Evolutionary conservation across 192 early-diverging fungal genomes (phyloP).

Genomic region (Neocallimastix lanati): DNA sequence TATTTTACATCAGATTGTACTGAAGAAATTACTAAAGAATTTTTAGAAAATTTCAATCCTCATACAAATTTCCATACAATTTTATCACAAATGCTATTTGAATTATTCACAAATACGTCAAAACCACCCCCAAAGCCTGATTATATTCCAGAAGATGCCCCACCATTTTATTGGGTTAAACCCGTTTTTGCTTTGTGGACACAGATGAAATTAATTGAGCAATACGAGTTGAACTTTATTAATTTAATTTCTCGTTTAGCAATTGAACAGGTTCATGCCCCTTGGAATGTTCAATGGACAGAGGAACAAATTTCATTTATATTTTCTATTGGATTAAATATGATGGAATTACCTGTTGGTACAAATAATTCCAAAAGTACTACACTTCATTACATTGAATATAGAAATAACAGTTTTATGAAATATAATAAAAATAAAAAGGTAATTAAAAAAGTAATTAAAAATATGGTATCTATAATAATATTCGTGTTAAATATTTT

Average conservation of each 20-base stretch:
- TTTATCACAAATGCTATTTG: background rate
- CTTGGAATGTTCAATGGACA: conserved; percentile 29
- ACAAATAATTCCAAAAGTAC: background rate
- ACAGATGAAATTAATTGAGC: background rate
- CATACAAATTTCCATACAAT: background rate
- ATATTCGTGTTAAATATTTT: too few species aligned
- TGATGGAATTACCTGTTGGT: conserved; percentile 17
- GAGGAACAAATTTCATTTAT: conserved; percentile 34
- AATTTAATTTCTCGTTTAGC: conserved; percentile 53
- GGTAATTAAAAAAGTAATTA: conserved; percentile 13
- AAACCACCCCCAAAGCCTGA: background rate
- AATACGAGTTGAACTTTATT: conserved; percentile 43
- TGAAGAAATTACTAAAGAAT: background rate
- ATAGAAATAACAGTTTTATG: background rate
- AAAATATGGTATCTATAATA: too few species aligned
- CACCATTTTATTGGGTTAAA: background rate
- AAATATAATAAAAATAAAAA: conserved; percentile 9
- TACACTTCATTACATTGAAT: background rate
- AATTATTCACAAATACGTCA: background rate
- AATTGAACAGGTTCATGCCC: conserved; percentile 8
- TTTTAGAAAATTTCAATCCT: background rate
- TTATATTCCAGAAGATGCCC: background rate
- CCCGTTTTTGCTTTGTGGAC: background rate
- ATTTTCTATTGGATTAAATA: conserved; percentile 26
- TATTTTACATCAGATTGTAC: background rate